Percentiles rank a stretch among this genome's conserved stretches.
These are phyloP conservation scores for Tephrocybe sp. DNA, from an alignment of 768 basidiomycete genomes.

Conservation along the genomic window DNA sequence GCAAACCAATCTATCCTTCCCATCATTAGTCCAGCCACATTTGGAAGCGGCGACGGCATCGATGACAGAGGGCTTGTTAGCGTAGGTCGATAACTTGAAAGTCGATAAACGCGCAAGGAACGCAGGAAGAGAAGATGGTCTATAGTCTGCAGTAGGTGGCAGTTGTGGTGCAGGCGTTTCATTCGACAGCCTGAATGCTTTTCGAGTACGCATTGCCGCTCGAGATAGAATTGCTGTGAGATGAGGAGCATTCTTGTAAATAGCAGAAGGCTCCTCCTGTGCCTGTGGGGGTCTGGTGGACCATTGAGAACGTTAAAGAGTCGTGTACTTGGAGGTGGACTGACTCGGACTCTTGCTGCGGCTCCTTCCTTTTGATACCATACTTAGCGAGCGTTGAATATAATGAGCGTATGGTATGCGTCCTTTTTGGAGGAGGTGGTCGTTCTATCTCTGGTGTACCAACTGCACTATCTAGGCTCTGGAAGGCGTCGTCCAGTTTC, in stretches of 20 bases:
- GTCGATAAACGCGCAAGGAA: conserved; percentile 74
- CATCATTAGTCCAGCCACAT: conserved; percentile 83
- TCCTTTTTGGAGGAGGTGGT: conserved; percentile 52
- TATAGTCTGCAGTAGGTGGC: conserved; percentile 48
- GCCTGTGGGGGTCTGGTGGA: conserved; percentile 2
- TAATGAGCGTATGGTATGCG: conserved; percentile 52
- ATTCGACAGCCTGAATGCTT: conserved; percentile 39
- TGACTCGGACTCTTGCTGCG: conserved; percentile 27
- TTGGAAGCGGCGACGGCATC: conserved; percentile 79
- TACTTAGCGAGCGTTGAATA: conserved; percentile 82
- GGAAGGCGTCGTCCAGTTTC: conserved; percentile 81
- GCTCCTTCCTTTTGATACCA: conserved; percentile 55
- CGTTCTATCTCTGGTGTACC: conserved; percentile 29
- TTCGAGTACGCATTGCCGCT: conserved; percentile 54
- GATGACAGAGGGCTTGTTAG: conserved; percentile 70
- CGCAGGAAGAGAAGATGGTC: conserved; percentile 73
- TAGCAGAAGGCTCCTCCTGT: conserved; percentile 9
- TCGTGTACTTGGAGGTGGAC: conserved; percentile 11
- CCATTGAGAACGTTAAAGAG: neutral
- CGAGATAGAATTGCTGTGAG: conserved; percentile 71
- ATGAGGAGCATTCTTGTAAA: conserved; percentile 64
- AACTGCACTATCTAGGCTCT: conserved; percentile 65
- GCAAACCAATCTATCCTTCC: conserved; percentile 76
- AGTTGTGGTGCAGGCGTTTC: conserved; percentile 27
- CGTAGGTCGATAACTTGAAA: conserved; percentile 77